Conservation (phyloP, 2,329 filamentous ascomycete genomes). For the Aspergillus awamori region DNA sequence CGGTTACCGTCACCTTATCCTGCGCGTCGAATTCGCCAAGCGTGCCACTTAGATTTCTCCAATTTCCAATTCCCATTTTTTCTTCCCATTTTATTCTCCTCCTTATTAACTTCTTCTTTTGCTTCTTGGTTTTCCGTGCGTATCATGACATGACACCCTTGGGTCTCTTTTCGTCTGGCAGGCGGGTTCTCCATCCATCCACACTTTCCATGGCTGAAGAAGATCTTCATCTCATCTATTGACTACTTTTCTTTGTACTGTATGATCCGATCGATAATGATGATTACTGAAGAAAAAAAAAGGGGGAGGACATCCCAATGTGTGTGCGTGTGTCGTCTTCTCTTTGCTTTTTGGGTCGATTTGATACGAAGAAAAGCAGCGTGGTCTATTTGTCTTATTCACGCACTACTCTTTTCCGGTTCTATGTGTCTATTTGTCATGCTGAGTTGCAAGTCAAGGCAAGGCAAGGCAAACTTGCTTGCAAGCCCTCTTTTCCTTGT, state of each 20-base stretch:
- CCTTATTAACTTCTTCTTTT: conserved; percentile 11
- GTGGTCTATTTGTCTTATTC: conserved; percentile 24
- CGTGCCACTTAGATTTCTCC: conserved; percentile 41
- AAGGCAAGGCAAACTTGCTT: too few species aligned
- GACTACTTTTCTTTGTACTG: conserved; percentile 33
- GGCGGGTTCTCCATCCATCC: conserved; percentile 21
- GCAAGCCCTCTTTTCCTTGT: neutral
- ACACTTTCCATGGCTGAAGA: conserved; percentile 27
- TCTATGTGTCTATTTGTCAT: neutral
- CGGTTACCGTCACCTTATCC: conserved; percentile 57
- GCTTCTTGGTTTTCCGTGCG: conserved; percentile 19
- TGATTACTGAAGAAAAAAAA: conserved; percentile 32
- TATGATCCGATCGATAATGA: conserved; percentile 44
- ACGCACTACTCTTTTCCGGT: neutral
- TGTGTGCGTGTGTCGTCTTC: conserved; percentile 31
- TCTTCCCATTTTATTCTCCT: neutral
- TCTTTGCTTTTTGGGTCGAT: conserved; percentile 16
- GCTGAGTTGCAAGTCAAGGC: neutral
- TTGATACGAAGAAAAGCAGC: conserved; percentile 22
- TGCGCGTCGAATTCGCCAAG: conserved; percentile 58
- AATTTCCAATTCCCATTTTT: neutral
- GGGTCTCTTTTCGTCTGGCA: conserved; percentile 33
- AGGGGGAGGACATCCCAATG: conserved; percentile 18
- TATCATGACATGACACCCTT: conserved; percentile 33
- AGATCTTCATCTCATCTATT: conserved; percentile 15